Base-by-base conservation (phyloP, 1,284 basidiomycete genomes). In the Cutaneotrichosporon mucoides region DNA sequence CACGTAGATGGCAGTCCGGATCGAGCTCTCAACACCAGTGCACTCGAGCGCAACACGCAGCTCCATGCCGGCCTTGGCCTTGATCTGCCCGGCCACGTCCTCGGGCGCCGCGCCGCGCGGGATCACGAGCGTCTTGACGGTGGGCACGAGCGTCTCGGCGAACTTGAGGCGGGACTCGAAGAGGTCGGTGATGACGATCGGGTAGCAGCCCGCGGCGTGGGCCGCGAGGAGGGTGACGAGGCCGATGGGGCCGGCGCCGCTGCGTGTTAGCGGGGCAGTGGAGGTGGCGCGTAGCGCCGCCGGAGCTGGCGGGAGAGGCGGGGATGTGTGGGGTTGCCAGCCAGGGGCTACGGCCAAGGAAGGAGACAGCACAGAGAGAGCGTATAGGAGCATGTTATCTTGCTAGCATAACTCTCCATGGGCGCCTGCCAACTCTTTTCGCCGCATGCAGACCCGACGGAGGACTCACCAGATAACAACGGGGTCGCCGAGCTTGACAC, bases 11-110 rank as follows among this genome's bases (percentile, higher is more conserved):
- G 85, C 90, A n/a, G 89, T 88, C 71, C 89, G 87, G 66, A 96
- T 88, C 11, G 87, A 90, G 41, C 85, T 85, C 76, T 95, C 90
- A 34, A 93, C 89, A 13, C 93, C 93, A 53, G 90, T 93, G 63
- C 76, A 78, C 55, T 79, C 78, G 55, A 79, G 53, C 0, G 77
- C 78, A 37, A 79, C 63, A n/a, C 63, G 63, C 9, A 79, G 50
- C 47, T 42, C 42, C 11, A 62, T 67, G 0, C 76, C 79, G 13
- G 77, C 76, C 1, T 63, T 70, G 6, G 61, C 59, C 61, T 77
- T 75, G 57, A 81, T 73, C 63, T 69, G 64, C 13, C 51, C 57
- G 0, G 78, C 73, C 4, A 73, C 61, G 12, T 73, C 70, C 56
- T 79, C 70, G 4, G 74, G 64, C 9, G 64, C 62, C 53, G 66